phyloP scores from a whole-genome alignment of 2,329 filamentous ascomycete genomes.

The Colletotrichum shisoi region DNA sequence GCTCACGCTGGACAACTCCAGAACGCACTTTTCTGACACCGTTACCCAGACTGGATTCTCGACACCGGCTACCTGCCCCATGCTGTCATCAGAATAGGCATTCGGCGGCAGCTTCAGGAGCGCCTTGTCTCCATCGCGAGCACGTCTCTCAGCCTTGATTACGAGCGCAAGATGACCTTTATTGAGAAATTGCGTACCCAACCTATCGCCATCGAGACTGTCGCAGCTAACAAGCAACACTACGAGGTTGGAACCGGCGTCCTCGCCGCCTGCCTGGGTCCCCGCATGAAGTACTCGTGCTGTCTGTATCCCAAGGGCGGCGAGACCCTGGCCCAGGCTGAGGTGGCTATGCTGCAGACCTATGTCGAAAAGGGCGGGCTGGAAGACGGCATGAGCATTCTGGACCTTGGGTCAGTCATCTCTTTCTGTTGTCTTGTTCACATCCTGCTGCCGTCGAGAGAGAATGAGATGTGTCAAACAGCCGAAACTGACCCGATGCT shows the following conservation, averaged over 20 bases:
- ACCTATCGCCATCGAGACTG: conserved; percentile 74
- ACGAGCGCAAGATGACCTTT: conserved; percentile 69
- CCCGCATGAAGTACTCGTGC: conserved; percentile 76
- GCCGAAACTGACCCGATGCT: neutral
- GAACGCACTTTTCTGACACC: conserved; percentile 19
- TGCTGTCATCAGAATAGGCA: conserved; percentile 68
- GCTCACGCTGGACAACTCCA: too few species aligned
- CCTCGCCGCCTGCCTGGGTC: conserved; percentile 67
- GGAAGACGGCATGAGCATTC: conserved; percentile 66
- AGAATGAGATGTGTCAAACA: neutral
- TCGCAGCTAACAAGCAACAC: conserved; percentile 72
- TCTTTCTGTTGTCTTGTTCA: conserved; percentile 33
- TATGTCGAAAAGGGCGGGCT: conserved; percentile 70
- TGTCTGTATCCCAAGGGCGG: conserved; percentile 70
- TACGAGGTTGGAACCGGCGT: conserved; percentile 76
- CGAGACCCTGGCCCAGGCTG: conserved; percentile 71
- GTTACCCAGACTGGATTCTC: conserved; percentile 63
- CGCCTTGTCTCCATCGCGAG: conserved; percentile 64
- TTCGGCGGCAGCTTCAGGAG: conserved; percentile 70
- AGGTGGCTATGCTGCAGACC: conserved; percentile 69
- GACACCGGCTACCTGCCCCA: conserved; percentile 72
- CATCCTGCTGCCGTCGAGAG: neutral
- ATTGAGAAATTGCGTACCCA: conserved; percentile 64
- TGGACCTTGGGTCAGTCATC: conserved; percentile 65
- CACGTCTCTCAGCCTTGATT: conserved; percentile 61